These are phyloP conservation scores for Penicillium rolfsii DNA, from an alignment of 2,329 filamentous ascomycete genomes.

Conservation along the genomic window DNA sequence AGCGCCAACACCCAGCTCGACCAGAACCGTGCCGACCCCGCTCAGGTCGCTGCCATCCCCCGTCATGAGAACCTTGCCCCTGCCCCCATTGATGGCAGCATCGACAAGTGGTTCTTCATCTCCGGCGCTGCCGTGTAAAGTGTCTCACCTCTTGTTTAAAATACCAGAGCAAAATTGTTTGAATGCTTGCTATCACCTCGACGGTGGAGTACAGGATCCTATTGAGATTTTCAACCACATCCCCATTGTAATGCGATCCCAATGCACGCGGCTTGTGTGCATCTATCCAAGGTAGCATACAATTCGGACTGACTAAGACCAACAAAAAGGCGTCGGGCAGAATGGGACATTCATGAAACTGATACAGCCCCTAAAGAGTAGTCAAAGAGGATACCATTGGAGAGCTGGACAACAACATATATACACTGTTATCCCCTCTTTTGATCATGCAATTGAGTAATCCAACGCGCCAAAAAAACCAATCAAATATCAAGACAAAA, in stretches of 20 bases:
- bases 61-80: conserved; percentile 73
- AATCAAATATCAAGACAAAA: conserved; percentile 9
- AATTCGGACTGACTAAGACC: not conserved
- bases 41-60: conserved; percentile 76
- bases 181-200: conserved; percentile 7
- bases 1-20: conserved; percentile 80
- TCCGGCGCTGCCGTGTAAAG: conserved; percentile 84
- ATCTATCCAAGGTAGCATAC: no score
- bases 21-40: conserved; percentile 69
- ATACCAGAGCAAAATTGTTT: conserved; percentile 31
- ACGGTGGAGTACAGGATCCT: conserved; percentile 10
- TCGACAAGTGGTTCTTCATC: conserved; percentile 99
- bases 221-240: not conserved
- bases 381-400: not conserved
- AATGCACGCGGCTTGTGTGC: not conserved
- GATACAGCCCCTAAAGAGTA: not conserved
- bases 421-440: not conserved
- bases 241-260: not conserved
- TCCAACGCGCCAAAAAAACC: conserved; percentile 12
- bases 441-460: conserved; percentile 6
- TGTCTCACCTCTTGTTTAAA: conserved; percentile 18
- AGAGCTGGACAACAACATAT: not conserved
- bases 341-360: not conserved
- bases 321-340: not conserved
- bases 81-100: conserved; percentile 93